These are phyloP conservation scores for Teratosphaeria pseudoeucalypti DNA, from an alignment of 2,329 filamentous ascomycete genomes.

Conservation along the genomic window DNA sequence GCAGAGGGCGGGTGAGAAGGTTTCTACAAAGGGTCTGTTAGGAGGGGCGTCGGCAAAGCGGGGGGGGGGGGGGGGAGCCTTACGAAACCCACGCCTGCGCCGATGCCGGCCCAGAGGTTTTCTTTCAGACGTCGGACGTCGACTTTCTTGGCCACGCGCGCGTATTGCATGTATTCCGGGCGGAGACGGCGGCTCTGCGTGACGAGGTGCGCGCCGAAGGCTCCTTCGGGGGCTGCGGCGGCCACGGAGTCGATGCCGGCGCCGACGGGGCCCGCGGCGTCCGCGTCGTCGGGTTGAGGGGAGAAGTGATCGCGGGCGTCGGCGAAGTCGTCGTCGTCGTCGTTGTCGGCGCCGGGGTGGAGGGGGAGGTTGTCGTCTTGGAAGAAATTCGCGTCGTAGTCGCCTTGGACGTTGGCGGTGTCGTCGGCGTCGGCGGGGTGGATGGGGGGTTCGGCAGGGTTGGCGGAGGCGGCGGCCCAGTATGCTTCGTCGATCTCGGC, in stretches of 20 bases:
- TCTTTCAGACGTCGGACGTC: constrained; percentile 55
- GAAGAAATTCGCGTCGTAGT: constrained; percentile 97
- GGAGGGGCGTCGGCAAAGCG: not conserved
- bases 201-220: constrained; percentile 53
- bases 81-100: constrained; percentile 23
- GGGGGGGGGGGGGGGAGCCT: not conserved
- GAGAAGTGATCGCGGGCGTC: constrained; percentile 73
- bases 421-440: constrained; percentile 35
- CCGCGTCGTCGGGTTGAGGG: constrained; percentile 46
- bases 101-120: constrained; percentile 56
- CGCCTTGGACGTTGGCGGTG: constrained; percentile 53
- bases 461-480: constrained; percentile 57
- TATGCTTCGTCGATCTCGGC: constrained; percentile 91
- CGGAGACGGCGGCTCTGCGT: constrained; percentile 50
- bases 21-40: not conserved
- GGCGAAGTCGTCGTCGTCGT: constrained; percentile 65
- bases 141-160: constrained; percentile 56
- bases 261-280: constrained; percentile 16
- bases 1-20: constrained; percentile 8
- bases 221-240: constrained; percentile 27
- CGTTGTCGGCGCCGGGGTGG: constrained; percentile 49
- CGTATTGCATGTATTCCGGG: constrained; percentile 57
- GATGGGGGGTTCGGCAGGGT: constrained; percentile 19
- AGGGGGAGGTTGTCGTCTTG: constrained; percentile 72
- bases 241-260: constrained; percentile 22